A percentile compares a stretch with the other conserved stretches of the same genome.
These are phyloP conservation scores for Fusarium odoratissimum DNA, from an alignment of 2,329 filamentous ascomycete genomes.

Conservation along the genomic window DNA sequence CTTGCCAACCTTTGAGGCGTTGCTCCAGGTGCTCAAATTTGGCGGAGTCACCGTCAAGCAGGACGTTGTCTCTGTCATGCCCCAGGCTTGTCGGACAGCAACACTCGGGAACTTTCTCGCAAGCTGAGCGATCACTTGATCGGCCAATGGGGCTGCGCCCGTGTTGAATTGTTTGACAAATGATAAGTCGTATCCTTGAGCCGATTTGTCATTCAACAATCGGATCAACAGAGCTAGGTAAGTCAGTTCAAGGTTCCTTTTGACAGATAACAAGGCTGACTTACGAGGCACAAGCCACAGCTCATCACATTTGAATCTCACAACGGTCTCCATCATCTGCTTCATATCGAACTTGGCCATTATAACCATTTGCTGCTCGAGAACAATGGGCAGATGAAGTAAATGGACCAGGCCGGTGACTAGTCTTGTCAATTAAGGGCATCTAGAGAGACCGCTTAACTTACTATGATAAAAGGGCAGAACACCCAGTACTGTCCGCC, in stretches of 20 bases:
- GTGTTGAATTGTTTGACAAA: not conserved
- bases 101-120: not conserved
- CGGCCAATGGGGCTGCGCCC: not conserved
- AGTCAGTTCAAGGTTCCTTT: accelerated
- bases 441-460: accelerated
- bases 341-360: not conserved
- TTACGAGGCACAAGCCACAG: not conserved
- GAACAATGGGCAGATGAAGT: not conserved
- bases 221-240: not conserved
- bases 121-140: not conserved
- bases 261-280: accelerated
- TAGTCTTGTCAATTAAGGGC: accelerated
- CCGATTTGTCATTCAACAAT: accelerated
- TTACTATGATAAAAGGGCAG: not conserved
- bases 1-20: not conserved
- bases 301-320: not conserved
- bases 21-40: not conserved
- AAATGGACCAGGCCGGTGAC: not conserved
- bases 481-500: not conserved
- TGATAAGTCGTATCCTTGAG: not conserved
- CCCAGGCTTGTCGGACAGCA: not conserved
- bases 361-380: not conserved
- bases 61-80: not conserved
- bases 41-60: not conserved
- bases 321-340: not conserved